A percentile compares a stretch with the other conserved stretches of the same genome.
phyloP scores from a whole-genome alignment of 331 rosid genomes.

The Erythrophleum ivorense region DNA sequence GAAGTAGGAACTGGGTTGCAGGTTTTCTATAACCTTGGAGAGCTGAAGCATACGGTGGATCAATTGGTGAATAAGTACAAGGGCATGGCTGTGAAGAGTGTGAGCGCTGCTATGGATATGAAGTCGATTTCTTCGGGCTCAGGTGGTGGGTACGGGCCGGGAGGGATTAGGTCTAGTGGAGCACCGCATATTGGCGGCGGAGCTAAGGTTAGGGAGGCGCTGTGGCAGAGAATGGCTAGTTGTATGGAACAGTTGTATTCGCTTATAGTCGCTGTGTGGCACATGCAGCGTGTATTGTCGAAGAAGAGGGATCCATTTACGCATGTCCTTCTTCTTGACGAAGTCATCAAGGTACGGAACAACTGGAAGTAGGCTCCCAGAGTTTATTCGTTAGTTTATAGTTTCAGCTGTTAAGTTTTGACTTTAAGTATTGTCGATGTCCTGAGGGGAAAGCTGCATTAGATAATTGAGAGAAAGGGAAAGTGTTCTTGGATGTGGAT shows the following conservation, averaged over 20 bases:
- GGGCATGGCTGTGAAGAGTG: slow-evolving; percentile 77
- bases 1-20: slow-evolving; percentile 93
- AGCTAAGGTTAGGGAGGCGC: slow-evolving; percentile 78
- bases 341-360: slow-evolving; percentile 86
- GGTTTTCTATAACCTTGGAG: slow-evolving; percentile 91
- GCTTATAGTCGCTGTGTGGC: slow-evolving; percentile 80
- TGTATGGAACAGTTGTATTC: slow-evolving; percentile 92
- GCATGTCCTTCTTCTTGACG: slow-evolving; percentile 90
- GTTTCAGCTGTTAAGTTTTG: no score
- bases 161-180: slow-evolving; percentile 85
- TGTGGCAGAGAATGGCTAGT: slow-evolving; percentile 85
- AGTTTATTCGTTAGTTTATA: no score
- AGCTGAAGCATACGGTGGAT: slow-evolving; percentile 72
- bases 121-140: slow-evolving; percentile 72
- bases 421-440: no score
- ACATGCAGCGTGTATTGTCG: slow-evolving; percentile 87
- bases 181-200: slow-evolving; percentile 91
- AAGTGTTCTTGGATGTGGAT: no score
- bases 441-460: no score
- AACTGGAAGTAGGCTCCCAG: no score
- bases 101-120: slow-evolving; percentile 83
- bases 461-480: no score
- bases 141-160: slow-evolving; percentile 77
- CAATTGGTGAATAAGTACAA: slow-evolving; percentile 72
- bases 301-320: slow-evolving; percentile 89